Conservation (phyloP, 2,329 filamentous ascomycete species). For the Aureobasidium uvarum region DNA sequence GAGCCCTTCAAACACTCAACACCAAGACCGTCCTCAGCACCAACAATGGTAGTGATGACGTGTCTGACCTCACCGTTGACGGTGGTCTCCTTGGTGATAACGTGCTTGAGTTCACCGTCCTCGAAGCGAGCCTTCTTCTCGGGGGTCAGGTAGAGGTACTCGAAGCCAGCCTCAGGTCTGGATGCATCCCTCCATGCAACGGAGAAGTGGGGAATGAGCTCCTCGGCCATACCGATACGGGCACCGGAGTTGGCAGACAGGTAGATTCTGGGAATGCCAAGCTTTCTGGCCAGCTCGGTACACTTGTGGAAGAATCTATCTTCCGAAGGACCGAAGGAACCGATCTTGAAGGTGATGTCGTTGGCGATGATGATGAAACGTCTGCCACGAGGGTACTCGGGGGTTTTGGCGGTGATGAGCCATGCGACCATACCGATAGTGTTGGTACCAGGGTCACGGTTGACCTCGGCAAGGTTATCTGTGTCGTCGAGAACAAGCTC, state of each 20-base stretch:
- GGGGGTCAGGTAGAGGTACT: conserved; percentile 91
- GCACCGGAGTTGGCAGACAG: conserved; percentile 98
- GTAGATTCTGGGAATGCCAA: conserved; percentile 96
- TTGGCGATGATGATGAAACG: conserved; percentile 97
- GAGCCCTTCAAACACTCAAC: conserved; percentile 97
- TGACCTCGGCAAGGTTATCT: conserved; percentile 88
- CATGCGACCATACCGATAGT: conserved; percentile 98
- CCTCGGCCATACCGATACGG: conserved; percentile 92
- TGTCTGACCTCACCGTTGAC: conserved; percentile 88
- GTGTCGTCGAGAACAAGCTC: conserved; percentile 94
- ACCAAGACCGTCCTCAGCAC: conserved; percentile 91
- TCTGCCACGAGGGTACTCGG: conserved; percentile 89
- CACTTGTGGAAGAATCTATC: conserved; percentile 99
- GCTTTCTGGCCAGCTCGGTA: conserved; percentile 88
- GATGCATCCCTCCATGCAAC: conserved; percentile 88
- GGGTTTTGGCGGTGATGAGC: conserved; percentile 91
- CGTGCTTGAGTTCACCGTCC: conserved; percentile 68
- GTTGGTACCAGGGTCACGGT: conserved; percentile 93
- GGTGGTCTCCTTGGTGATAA: conserved; percentile 82
- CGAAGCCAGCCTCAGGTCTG: conserved; percentile 86
- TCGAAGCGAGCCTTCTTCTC: conserved; percentile 85
- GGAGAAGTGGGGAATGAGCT: conserved; percentile 95
- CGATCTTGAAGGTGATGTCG: conserved; percentile 99
- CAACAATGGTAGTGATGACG: conserved; percentile 91
- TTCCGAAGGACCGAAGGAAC: conserved; percentile 93